Evolutionary conservation across 495 filamentous ascomycete genomes (phyloP).

Genomic region (Lophiotrema nucula): DNA sequence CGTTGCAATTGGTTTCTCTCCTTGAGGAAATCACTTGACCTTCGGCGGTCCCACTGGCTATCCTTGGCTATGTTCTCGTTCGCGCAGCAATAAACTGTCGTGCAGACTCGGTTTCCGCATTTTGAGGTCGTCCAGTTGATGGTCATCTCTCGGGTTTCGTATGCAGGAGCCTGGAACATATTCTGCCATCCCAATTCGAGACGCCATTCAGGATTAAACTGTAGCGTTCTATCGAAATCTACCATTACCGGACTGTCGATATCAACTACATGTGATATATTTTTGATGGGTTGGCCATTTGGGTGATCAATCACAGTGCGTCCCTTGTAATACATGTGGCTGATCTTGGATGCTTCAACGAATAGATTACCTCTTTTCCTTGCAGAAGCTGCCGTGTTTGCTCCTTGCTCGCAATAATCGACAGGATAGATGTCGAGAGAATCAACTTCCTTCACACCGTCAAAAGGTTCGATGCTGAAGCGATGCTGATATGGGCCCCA

Average conservation of each 20-base stretch:
- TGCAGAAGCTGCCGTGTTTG: not conserved
- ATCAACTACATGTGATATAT: not conserved
- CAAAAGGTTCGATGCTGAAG: not conserved
- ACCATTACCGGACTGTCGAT: constrained; percentile 6
- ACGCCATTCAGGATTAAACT: not conserved
- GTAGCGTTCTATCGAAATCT: not conserved
- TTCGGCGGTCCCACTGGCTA: not conserved
- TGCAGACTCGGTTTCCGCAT: too few species aligned
- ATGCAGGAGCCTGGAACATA: not conserved
- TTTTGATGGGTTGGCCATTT: not conserved
- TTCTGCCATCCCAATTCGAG: not conserved
- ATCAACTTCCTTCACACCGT: not conserved
- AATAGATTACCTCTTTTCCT: not conserved
- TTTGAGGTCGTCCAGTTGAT: not conserved
- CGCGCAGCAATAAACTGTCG: not conserved
- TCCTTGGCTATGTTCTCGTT: not conserved
- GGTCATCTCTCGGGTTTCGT: not conserved
- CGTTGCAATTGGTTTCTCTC: not conserved
- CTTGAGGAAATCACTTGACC: not conserved
- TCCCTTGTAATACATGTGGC: constrained; percentile 7
- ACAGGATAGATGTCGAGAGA: constrained; percentile 1
- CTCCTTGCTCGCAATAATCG: not conserved
- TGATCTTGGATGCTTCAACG: not conserved
- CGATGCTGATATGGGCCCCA: not conserved
- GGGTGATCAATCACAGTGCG: not conserved